Conservation (phyloP, 352 stramenopile genomes). For the Globisporangium barbulae region DNA sequence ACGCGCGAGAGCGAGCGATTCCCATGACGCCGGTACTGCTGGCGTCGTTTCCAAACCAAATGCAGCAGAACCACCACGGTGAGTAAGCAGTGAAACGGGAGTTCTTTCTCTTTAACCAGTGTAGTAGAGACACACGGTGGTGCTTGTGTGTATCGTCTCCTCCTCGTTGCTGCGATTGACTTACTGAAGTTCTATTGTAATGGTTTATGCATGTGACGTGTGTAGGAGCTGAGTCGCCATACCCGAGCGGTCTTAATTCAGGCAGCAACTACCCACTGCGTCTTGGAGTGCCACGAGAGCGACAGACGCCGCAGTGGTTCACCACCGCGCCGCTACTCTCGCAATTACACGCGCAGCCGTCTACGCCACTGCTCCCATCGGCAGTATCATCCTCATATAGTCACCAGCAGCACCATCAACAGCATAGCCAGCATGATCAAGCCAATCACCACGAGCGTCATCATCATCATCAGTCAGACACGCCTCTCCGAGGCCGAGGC, state of each 20-base stretch:
- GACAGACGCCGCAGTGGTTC: conserved; percentile 18
- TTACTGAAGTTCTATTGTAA: too few species aligned
- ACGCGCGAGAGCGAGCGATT: not conserved
- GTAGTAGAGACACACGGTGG: not conserved
- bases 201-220: not conserved
- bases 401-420: not conserved
- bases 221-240: not conserved
- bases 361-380: not conserved
- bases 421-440: not conserved
- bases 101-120: not conserved
- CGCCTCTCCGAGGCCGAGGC: not conserved
- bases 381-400: not conserved
- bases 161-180: too few species aligned
- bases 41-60: conserved; percentile 9
- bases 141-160: too few species aligned
- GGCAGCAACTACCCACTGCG: not conserved
- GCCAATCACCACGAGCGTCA: not conserved
- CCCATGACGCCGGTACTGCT: conserved; percentile 11
- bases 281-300: not conserved
- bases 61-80: not conserved
- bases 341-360: conserved; percentile 13
- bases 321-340: conserved; percentile 14
- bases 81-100: not conserved
- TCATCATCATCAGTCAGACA: not conserved
- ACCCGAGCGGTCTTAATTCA: not conserved